Conservation (phyloP, 805 yeast species). For the Yarrowia osloensis region DNA sequence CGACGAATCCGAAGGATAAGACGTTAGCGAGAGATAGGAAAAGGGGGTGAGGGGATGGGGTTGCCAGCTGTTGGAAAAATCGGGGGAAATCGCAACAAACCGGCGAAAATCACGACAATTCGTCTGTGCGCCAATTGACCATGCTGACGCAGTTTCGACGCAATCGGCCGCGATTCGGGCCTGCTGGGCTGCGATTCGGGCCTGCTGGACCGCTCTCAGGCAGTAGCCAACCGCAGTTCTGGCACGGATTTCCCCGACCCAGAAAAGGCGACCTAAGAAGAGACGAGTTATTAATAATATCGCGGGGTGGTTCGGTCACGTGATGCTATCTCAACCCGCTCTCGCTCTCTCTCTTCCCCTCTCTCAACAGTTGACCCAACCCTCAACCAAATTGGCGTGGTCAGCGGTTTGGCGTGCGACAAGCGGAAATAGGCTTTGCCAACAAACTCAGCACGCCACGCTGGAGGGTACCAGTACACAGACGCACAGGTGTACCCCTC, state of each 20-base stretch:
- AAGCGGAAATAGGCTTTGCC: constrained; percentile 4
- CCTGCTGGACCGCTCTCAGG: not conserved
- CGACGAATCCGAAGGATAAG: constrained; percentile 22
- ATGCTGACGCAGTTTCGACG: not conserved
- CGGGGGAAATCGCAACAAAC: not conserved
- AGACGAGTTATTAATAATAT: too few relatives aligned
- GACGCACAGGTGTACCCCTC: not conserved
- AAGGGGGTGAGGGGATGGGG: not conserved
- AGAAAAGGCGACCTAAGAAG: too few relatives aligned
- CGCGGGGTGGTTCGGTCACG: too few relatives aligned
- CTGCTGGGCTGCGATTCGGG: not conserved
- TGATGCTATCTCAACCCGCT: not conserved
- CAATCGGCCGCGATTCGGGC: not conserved
- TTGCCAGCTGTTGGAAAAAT: too few relatives aligned
- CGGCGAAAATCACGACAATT: not conserved
- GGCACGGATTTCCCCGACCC: not conserved
- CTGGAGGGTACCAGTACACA: too few relatives aligned
- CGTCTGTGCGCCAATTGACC: not conserved
- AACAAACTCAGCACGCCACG: constrained; percentile 1
- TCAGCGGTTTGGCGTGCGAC: constrained; percentile 6
- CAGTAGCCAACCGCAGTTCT: not conserved
- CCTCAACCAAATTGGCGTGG: not conserved
- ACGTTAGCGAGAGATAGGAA: not conserved
- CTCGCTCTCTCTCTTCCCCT: not conserved
- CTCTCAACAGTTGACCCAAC: constrained; percentile 16